Percentiles rank a stretch among this genome's conserved stretches.
Conservation (phyloP, 306 rosid species). For the Vigna mungo region DNA sequence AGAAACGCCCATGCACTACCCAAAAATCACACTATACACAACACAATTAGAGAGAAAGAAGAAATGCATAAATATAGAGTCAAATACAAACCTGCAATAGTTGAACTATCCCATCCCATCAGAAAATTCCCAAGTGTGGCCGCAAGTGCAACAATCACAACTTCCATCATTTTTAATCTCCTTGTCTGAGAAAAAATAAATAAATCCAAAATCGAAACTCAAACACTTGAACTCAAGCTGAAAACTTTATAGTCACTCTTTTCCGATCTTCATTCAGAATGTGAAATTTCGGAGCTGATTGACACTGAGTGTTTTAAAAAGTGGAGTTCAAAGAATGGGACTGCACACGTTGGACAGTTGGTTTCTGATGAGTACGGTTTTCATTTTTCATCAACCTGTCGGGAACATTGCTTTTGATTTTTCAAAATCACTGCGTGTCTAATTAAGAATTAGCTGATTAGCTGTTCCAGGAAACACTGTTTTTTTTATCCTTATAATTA, state of each 20-base stretch:
- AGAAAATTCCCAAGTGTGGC: constrained; percentile 93
- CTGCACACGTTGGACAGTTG: neutral
- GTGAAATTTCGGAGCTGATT: neutral
- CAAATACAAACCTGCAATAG: constrained; percentile 73
- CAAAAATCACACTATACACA: neutral
- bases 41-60: neutral
- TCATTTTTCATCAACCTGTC: neutral
- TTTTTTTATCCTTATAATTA: too few relatives aligned
- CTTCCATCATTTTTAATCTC: constrained; percentile 62
- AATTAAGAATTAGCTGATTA: constrained; percentile 40
- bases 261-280: constrained; percentile 16
- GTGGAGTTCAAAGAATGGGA: neutral
- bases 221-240: neutral
- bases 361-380: constrained; percentile 1
- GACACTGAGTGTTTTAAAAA: neutral
- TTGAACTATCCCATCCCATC: constrained; percentile 97
- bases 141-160: constrained; percentile 82
- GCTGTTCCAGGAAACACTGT: neutral
- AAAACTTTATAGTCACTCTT: neutral
- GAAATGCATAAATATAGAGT: neutral
- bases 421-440: neutral
- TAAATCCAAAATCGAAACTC: neutral
- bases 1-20: neutral
- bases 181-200: neutral
- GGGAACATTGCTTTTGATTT: neutral